phyloP scores from a whole-genome alignment of 1,139 yeast species.

The Suhomyces maxii region DNA sequence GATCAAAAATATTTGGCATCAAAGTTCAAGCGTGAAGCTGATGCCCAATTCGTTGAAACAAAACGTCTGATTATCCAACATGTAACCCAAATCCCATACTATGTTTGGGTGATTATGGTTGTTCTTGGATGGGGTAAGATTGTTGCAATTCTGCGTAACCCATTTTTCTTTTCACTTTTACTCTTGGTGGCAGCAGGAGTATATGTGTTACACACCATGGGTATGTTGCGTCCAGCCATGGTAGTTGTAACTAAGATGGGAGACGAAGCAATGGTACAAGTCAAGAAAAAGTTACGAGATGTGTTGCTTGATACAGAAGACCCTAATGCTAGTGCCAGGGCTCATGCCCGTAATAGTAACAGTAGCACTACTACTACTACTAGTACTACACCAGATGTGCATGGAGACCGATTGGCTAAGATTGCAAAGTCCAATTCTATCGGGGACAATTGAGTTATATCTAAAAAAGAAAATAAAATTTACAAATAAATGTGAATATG shows the following conservation, averaged over 20 bases:
- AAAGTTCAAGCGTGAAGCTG: slow-evolving; percentile 75
- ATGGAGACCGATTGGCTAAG: slow-evolving; percentile 5
- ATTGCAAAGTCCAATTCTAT: neutral
- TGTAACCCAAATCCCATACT: slow-evolving; percentile 78
- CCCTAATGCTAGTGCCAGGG: slow-evolving; percentile 15
- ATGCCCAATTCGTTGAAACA: slow-evolving; percentile 81
- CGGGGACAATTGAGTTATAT: too few species aligned
- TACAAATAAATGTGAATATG: too few species aligned
- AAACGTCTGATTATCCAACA: slow-evolving; percentile 72
- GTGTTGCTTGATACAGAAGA: slow-evolving; percentile 38
- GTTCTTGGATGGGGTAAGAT: slow-evolving; percentile 96
- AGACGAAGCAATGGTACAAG: slow-evolving; percentile 56
- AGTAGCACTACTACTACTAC: neutral
- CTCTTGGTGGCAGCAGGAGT: slow-evolving; percentile 56
- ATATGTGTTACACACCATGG: slow-evolving; percentile 68
- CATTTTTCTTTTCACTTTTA: slow-evolving; percentile 64
- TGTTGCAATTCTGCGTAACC: slow-evolving; percentile 83
- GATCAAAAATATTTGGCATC: slow-evolving; percentile 59
- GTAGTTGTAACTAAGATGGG: slow-evolving; percentile 57
- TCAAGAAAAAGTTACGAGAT: slow-evolving; percentile 59
- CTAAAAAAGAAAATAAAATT: too few species aligned
- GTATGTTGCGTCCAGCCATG: slow-evolving; percentile 74
- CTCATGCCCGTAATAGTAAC: neutral
- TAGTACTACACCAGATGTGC: neutral
- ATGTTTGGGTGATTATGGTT: slow-evolving; percentile 68